phyloP scores from a whole-genome alignment of 805 yeast species.

The Metschnikowia lunata region DNA sequence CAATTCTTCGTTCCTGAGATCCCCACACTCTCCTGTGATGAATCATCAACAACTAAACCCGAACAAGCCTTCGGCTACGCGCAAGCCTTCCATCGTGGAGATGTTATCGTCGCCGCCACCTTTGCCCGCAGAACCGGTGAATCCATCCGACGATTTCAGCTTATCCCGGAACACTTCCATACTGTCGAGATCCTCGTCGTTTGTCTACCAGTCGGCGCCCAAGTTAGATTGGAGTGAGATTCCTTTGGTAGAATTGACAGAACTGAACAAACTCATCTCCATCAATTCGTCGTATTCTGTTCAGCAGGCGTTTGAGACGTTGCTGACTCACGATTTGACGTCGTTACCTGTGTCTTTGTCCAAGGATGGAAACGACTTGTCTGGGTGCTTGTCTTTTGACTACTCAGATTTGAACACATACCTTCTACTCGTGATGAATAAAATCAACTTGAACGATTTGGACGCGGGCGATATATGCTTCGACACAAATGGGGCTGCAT shows the following conservation, averaged over 20 bases:
- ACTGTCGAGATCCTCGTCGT: slow-evolving; percentile 14
- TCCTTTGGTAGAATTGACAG: slow-evolving; percentile 68
- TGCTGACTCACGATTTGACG: slow-evolving; percentile 69
- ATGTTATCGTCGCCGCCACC: slow-evolving; percentile 75
- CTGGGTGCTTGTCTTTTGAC: slow-evolving; percentile 79
- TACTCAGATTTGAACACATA: slow-evolving; percentile 88
- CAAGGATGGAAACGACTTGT: slow-evolving; percentile 39
- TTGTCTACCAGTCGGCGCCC: slow-evolving; percentile 10
- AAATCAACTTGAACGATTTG: slow-evolving; percentile 41
- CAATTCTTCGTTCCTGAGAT: slow-evolving; percentile 18
- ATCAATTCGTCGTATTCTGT: slow-evolving; percentile 68
- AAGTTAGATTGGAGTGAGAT: slow-evolving; percentile 67
- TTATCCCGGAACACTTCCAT: slow-evolving; percentile 34
- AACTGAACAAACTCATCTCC: slow-evolving; percentile 68
- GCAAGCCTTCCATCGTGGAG: slow-evolving; percentile 68
- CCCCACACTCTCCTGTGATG: slow-evolving; percentile 18
- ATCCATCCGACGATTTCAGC: slow-evolving; percentile 32
- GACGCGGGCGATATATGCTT: slow-evolving; percentile 23
- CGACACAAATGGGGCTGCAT: slow-evolving; percentile 18
- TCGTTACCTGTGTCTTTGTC: slow-evolving; percentile 67
- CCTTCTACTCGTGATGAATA: slow-evolving; percentile 77
- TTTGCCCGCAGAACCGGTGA: slow-evolving; percentile 30
- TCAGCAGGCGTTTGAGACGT: slow-evolving; percentile 81
- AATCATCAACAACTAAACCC: slow-evolving; percentile 16
- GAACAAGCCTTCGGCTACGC: slow-evolving; percentile 19